phyloP scores from a whole-genome alignment of 2,329 filamentous ascomycete species.

The Pyricularia grisea region DNA sequence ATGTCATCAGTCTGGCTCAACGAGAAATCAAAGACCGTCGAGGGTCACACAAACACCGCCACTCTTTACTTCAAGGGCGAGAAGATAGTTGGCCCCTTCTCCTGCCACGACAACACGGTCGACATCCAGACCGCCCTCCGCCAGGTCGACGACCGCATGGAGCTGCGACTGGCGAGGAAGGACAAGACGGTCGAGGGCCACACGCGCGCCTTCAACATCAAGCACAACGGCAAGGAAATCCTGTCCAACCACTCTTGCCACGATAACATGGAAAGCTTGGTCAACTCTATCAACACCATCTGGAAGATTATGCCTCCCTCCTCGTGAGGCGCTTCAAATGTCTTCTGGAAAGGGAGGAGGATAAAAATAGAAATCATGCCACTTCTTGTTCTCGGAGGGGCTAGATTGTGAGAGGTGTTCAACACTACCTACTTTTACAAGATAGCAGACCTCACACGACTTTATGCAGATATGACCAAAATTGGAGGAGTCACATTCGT shows the following conservation, averaged over 20 bases:
- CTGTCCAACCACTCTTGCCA: neutral
- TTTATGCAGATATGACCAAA: neutral
- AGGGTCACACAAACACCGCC: neutral
- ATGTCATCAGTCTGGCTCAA: neutral
- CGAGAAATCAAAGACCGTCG: neutral
- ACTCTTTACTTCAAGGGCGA: neutral
- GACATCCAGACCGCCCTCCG: neutral
- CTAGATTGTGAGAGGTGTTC: neutral
- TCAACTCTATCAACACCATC: neutral
- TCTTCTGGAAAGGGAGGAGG: neutral
- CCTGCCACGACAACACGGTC: neutral
- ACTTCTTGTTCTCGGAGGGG: neutral
- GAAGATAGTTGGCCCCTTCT: neutral
- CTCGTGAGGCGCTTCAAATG: neutral
- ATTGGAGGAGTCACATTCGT: neutral
- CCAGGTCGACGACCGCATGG: neutral
- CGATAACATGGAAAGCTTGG: neutral
- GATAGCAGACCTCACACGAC: neutral
- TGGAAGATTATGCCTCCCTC: neutral
- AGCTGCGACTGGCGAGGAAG: neutral
- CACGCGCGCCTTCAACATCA: neutral
- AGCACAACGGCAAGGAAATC: neutral
- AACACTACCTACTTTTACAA: neutral
- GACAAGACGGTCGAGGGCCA: neutral
- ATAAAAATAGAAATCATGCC: neutral